phyloP scores from a whole-genome alignment of 768 basidiomycete genomes.

The Suillus luteus region DNA sequence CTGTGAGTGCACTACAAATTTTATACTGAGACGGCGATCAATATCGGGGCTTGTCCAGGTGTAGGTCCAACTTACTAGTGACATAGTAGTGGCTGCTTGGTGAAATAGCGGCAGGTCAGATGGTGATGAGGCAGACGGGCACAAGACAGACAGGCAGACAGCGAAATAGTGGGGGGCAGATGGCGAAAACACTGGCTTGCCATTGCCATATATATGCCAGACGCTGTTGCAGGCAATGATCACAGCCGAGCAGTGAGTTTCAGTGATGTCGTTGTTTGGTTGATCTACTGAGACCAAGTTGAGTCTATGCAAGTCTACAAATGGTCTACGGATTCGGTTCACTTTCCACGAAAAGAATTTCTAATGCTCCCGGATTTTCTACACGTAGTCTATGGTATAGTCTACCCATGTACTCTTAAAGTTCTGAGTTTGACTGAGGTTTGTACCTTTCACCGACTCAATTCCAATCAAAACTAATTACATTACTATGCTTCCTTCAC shows the following conservation, averaged over 20 bases:
- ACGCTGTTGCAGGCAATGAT: not conserved
- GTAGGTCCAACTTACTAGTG: too few relatives aligned
- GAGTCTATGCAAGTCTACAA: not conserved
- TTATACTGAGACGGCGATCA: conserved; percentile 4
- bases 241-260: not conserved
- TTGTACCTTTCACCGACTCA: accelerated
- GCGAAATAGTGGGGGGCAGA: not conserved
- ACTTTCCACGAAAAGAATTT: conserved; percentile 3
- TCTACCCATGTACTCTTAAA: too few relatives aligned
- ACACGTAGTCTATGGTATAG: not conserved
- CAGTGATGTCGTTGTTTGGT: not conserved
- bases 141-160: too few relatives aligned
- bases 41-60: not conserved
- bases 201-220: not conserved
- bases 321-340: not conserved
- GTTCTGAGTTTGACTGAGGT: not conserved
- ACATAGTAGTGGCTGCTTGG: too few relatives aligned
- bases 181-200: not conserved
- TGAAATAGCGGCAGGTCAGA: too few relatives aligned
- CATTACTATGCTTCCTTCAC: too few relatives aligned
- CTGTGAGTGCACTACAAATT: not conserved
- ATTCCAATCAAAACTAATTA: too few relatives aligned
- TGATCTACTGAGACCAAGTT: not conserved
- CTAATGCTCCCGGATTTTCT: not conserved
- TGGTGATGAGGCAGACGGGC: too few relatives aligned